Conservation (phyloP, 2,329 filamentous ascomycete genomes). For the Pseudogymnoascus sp. region DNA sequence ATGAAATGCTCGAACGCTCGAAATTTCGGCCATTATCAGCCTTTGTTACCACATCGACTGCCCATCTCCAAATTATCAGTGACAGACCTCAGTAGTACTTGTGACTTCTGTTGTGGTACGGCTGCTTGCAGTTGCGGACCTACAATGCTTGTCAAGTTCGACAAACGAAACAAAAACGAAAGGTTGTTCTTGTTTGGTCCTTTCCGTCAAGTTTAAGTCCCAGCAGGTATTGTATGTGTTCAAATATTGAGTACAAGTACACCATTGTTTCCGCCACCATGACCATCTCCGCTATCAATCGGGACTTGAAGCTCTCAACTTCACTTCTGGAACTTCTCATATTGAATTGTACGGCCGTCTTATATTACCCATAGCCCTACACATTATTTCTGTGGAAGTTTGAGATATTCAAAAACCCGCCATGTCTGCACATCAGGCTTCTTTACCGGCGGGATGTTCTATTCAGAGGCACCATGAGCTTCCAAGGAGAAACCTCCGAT, state of each 20-base stretch:
- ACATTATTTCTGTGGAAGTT: not conserved
- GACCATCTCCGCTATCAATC: not conserved
- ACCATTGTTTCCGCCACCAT: not conserved
- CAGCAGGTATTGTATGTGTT: not conserved
- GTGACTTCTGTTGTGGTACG: not conserved
- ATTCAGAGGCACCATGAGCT: not conserved
- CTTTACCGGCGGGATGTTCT: not conserved
- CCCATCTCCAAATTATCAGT: not conserved
- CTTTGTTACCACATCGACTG: constrained; percentile 17
- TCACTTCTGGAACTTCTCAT: not conserved
- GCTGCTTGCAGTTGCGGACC: not conserved
- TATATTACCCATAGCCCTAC: not conserved
- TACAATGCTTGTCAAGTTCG: not conserved
- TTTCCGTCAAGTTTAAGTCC: not conserved
- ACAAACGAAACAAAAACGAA: not conserved
- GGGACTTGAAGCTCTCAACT: not conserved
- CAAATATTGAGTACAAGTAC: not conserved
- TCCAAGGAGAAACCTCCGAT: not conserved
- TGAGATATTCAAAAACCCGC: not conserved
- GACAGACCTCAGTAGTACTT: not conserved
- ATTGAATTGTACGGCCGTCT: not conserved
- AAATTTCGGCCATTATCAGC: not conserved
- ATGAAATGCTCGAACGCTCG: constrained; percentile 11
- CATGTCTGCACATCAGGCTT: not conserved
- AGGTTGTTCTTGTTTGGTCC: not conserved